phyloP scores from a whole-genome alignment of 306 rosid genomes.

The Cajanus cajan region DNA sequence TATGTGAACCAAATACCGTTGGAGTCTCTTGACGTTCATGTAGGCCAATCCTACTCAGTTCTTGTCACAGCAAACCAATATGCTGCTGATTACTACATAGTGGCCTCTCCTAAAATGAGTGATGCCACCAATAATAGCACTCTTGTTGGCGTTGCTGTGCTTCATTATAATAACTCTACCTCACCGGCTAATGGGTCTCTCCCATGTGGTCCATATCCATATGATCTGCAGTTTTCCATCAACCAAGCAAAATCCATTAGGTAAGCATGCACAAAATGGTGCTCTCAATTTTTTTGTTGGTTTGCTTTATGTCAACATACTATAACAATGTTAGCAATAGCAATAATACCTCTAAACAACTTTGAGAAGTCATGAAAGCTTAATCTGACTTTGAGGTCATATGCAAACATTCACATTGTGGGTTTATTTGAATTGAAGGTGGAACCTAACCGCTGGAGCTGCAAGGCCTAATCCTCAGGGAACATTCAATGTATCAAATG shows the following conservation, averaged over 20 bases:
- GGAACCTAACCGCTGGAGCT: slow-evolving; percentile 84
- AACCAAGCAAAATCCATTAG: slow-evolving; percentile 70
- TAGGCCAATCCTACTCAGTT: slow-evolving; percentile 85
- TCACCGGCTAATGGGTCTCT: slow-evolving; percentile 50
- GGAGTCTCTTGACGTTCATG: slow-evolving; percentile 84
- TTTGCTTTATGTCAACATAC: not conserved
- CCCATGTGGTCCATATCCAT: slow-evolving; percentile 66
- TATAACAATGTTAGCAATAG: not conserved
- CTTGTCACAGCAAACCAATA: slow-evolving; percentile 70
- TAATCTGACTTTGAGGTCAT: not conserved
- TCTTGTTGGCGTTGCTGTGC: slow-evolving; percentile 54
- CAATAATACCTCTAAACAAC: not conserved
- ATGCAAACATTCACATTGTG: not conserved
- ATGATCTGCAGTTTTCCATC: slow-evolving; percentile 58
- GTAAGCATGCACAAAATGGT: slow-evolving; percentile 34
- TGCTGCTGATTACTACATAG: slow-evolving; percentile 67
- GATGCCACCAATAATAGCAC: slow-evolving; percentile 15
- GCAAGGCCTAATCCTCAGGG: slow-evolving; percentile 94
- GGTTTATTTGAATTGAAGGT: slow-evolving; percentile 41
- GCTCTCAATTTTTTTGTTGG: not conserved
- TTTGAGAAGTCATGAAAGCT: not conserved
- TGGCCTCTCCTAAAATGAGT: slow-evolving; percentile 65
- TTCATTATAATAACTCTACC: slow-evolving; percentile 57
- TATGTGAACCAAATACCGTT: slow-evolving; percentile 55
- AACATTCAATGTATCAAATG: slow-evolving; percentile 66